A percentile compares a stretch with the other conserved stretches of the same genome.
Conservation (phyloP, 208 protist species). For the Acanthamoeba healyi region DNA sequence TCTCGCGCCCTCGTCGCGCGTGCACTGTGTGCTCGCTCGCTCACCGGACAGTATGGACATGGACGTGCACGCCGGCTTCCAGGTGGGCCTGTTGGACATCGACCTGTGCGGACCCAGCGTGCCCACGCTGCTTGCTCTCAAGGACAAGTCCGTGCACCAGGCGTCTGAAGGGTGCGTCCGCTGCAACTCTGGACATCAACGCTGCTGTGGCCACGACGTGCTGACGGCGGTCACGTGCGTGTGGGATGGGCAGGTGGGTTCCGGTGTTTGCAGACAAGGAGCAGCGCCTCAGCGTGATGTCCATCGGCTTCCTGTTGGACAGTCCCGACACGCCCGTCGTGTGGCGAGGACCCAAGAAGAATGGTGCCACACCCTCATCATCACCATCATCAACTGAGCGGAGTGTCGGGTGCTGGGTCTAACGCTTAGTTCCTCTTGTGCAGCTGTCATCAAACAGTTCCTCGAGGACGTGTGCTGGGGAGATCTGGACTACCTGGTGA, state of each 20-base stretch:
- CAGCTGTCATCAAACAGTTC: slow-evolving; percentile 98
- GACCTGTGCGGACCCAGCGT: slow-evolving; percentile 99
- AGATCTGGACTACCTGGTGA: slow-evolving; percentile 97
- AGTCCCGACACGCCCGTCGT: slow-evolving; percentile 98
- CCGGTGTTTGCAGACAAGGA: slow-evolving; percentile 96
- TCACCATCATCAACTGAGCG: no score
- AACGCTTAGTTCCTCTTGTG: not conserved
- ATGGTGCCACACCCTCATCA: slow-evolving; percentile 75
- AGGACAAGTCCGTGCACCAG: slow-evolving; percentile 84
- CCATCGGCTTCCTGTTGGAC: slow-evolving; percentile 97
- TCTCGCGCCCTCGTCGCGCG: no score
- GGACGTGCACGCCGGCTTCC: not conserved
- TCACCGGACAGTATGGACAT: no score
- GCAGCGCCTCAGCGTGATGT: slow-evolving; percentile 98
- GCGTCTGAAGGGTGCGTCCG: not conserved
- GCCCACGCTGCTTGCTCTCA: slow-evolving; percentile 97
- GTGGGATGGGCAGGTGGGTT: not conserved
- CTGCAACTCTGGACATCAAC: not conserved
- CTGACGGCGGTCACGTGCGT: no score
- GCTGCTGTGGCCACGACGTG: slow-evolving; percentile 54
- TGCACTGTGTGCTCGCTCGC: no score
- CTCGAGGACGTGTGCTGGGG: slow-evolving; percentile 98
- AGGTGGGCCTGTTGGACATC: slow-evolving; percentile 99
- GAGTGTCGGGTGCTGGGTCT: no score
- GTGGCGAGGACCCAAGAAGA: slow-evolving; percentile 98